Percentiles rank a stretch among this genome's conserved stretches.
Conservation (phyloP, 495 filamentous ascomycete species). For the Staphylotrichum tortipilum region DNA sequence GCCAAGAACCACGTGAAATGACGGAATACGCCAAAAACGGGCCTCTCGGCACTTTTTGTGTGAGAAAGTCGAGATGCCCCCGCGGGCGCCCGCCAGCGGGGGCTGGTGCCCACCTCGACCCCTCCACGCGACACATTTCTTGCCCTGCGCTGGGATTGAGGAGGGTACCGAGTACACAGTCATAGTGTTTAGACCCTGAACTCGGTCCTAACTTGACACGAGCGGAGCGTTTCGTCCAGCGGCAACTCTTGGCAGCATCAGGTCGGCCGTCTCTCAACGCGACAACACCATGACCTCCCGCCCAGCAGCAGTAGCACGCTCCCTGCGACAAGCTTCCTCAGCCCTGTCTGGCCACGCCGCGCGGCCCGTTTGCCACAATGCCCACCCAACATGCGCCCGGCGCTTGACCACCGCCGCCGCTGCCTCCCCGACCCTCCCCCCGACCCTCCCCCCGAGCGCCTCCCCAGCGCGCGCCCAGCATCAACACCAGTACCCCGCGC, state of each 20-base stretch:
- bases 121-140: no score
- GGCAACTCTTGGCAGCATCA: background rate
- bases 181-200: no score
- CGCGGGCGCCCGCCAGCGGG: constrained; percentile 13
- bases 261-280: no score
- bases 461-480: no score
- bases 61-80: background rate
- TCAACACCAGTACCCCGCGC: background rate
- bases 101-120: no score
- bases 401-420: constrained; percentile 1
- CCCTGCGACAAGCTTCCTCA: constrained; percentile 9
- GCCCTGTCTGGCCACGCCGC: constrained; percentile 1
- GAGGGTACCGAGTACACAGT: no score
- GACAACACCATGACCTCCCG: constrained; percentile 16
- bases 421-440: background rate
- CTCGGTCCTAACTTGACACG: no score
- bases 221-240: background rate
- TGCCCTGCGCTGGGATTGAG: no score
- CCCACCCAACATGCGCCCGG: constrained; percentile 4
- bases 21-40: constrained; percentile 12
- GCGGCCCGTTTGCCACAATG: constrained; percentile 6
- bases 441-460: constrained; percentile 11
- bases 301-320: constrained; percentile 3
- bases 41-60: background rate
- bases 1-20: constrained; percentile 27